Evolutionary conservation across 2,329 filamentous ascomycete genomes (phyloP).

Genomic region (Fusarium virguliforme): DNA sequence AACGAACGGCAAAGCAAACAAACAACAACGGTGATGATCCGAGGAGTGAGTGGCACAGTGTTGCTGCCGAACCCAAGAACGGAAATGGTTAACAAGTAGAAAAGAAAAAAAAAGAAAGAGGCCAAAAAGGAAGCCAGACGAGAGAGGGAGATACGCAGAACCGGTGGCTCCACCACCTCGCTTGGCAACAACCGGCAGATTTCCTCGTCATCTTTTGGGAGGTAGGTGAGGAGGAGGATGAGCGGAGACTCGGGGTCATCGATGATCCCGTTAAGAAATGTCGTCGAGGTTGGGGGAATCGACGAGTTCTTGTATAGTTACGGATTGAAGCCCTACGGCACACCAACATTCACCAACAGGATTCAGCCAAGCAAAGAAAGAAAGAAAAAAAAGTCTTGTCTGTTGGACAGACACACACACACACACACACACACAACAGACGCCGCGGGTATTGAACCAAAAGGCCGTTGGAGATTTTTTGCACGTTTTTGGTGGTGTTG

Average conservation of each 20-base stretch:
- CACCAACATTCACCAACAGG: conserved; percentile 7
- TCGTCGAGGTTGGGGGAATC: not conserved
- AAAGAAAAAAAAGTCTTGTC: conserved; percentile 15
- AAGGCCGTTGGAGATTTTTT: conserved; percentile 28
- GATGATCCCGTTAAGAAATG: conserved; percentile 29
- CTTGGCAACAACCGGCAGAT: conserved; percentile 41
- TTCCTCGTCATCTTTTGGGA: conserved; percentile 32
- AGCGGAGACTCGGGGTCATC: conserved; percentile 29
- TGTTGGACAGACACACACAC: conserved; percentile 15
- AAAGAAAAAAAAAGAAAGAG: conserved; percentile 3
- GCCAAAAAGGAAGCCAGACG: conserved; percentile 35
- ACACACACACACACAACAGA: conserved; percentile 23
- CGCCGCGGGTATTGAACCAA: conserved; percentile 36
- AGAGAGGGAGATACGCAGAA: conserved; percentile 27
- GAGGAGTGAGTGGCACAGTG: conserved; percentile 6
- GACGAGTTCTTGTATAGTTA: conserved; percentile 8
- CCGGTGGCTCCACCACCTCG: conserved; percentile 30
- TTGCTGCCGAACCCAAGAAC: conserved; percentile 20
- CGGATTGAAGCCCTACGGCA: not conserved
- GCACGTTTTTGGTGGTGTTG: conserved; percentile 24
- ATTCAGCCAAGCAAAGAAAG: conserved; percentile 15
- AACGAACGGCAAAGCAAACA: conserved; percentile 4
- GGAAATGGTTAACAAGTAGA: conserved; percentile 23
- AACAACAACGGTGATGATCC: not conserved
- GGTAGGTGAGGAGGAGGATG: conserved; percentile 13